Evolutionary conservation across 345 rosid species (phyloP).

Genomic region (Garcia nutans): DNA sequence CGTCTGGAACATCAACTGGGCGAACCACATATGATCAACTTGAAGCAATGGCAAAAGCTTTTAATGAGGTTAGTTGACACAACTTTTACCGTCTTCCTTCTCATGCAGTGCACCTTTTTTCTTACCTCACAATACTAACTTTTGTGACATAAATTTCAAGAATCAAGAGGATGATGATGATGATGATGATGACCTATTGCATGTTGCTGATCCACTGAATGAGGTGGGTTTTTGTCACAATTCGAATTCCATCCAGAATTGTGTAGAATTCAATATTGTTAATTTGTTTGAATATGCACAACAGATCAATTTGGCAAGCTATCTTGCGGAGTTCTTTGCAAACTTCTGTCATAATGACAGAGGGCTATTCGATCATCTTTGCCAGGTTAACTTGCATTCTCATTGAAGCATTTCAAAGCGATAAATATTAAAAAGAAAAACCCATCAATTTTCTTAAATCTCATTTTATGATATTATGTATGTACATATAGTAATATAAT

Average conservation of each 20-base stretch:
- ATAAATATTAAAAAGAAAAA: neutral
- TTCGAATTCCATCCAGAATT: neutral
- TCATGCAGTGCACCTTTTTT: neutral
- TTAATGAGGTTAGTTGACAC: constrained; percentile 46
- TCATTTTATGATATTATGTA: neutral
- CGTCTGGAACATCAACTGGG: constrained; percentile 44
- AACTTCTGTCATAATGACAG: constrained; percentile 54
- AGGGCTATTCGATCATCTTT: constrained; percentile 57
- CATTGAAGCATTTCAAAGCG: constrained; percentile 7
- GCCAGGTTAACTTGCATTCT: constrained; percentile 49
- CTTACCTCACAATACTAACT: neutral
- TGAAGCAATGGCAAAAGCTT: constrained; percentile 71
- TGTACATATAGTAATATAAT: neutral
- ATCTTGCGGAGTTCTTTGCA: constrained; percentile 55
- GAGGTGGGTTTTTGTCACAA: constrained; percentile 44
- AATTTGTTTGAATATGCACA: constrained; percentile 19
- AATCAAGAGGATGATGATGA: constrained; percentile 60
- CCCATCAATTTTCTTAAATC: neutral
- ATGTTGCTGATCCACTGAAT: constrained; percentile 62
- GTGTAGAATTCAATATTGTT: neutral
- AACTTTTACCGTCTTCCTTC: neutral
- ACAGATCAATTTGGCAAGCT: constrained; percentile 76
- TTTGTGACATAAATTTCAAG: constrained; percentile 27
- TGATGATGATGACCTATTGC: constrained; percentile 50
- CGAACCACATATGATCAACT: constrained; percentile 71